These are phyloP conservation scores for Colletotrichum costaricense DNA, from an alignment of 2,329 filamentous ascomycete genomes.

Conservation along the genomic window DNA sequence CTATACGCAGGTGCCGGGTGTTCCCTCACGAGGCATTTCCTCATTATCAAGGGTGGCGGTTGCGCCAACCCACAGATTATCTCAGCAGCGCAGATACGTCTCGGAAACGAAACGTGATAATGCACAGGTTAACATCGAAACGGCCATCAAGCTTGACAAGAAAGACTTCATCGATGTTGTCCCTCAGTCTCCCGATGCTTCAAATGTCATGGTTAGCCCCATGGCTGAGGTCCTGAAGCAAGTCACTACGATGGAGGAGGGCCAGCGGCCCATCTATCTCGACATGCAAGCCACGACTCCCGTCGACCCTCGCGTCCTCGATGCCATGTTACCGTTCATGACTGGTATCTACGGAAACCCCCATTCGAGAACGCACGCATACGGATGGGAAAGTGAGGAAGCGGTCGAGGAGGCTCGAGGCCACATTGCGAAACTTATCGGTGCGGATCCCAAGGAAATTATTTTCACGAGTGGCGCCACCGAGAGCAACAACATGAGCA, in stretches of 20 bases:
- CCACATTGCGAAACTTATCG: slow-evolving; percentile 87
- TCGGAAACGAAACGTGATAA: slow-evolving; percentile 83
- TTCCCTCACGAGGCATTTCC: slow-evolving; percentile 47
- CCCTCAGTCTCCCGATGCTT: slow-evolving; percentile 53
- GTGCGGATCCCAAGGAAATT: slow-evolving; percentile 96
- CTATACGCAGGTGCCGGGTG: slow-evolving; percentile 49
- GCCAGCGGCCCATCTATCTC: slow-evolving; percentile 93
- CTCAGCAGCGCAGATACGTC: slow-evolving; percentile 76
- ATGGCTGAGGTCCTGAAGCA: slow-evolving; percentile 89
- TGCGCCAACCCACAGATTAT: slow-evolving; percentile 40
- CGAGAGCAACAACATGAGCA: slow-evolving; percentile 99
- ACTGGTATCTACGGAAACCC: slow-evolving; percentile 96
- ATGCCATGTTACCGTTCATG: slow-evolving; percentile 96
- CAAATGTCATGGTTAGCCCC: slow-evolving; percentile 81
- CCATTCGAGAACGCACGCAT: slow-evolving; percentile 96
- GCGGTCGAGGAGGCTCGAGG: slow-evolving; percentile 88
- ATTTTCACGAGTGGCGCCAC: slow-evolving; percentile 98
- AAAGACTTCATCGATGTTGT: slow-evolving; percentile 79
- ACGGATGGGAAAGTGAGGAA: slow-evolving; percentile 98
- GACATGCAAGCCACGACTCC: slow-evolving; percentile 99
- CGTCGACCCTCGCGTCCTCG: slow-evolving; percentile 91
- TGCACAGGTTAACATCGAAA: slow-evolving; percentile 85
- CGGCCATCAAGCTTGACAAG: slow-evolving; percentile 87
- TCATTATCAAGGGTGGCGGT: slow-evolving; percentile 47
- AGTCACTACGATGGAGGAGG: slow-evolving; percentile 92